These are phyloP conservation scores for Pharus latifolius DNA, from an alignment of 176 grass and related monocot species.

Conservation along the genomic window DNA sequence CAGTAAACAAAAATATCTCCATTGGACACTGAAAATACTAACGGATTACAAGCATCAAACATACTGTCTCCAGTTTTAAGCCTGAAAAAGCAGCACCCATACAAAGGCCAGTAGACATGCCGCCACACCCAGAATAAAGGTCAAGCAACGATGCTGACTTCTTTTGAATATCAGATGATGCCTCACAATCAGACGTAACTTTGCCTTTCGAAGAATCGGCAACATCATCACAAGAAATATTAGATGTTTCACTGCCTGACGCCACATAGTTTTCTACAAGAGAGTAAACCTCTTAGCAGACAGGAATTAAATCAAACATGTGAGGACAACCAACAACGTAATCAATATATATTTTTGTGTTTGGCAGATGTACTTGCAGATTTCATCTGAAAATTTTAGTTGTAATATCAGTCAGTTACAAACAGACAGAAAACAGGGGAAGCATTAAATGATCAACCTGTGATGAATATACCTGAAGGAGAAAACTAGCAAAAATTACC, in stretches of 20 bases:
- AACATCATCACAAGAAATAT: constrained; percentile 30
- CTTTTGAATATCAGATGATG: background rate
- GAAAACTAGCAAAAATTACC: constrained; percentile 20
- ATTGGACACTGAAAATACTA: background rate
- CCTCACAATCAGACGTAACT: background rate
- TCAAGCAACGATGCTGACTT: constrained; percentile 34
- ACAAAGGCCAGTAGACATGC: constrained; percentile 59
- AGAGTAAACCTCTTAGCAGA: background rate
- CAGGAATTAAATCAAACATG: background rate
- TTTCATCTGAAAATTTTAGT: background rate
- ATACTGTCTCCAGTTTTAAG: constrained; percentile 44
- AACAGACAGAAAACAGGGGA: background rate
- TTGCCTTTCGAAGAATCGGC: constrained; percentile 5
- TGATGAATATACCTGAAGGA: background rate
- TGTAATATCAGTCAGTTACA: background rate
- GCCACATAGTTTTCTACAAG: constrained; percentile 22
- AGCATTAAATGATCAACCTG: background rate
- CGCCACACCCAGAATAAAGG: constrained; percentile 69
- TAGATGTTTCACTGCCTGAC: constrained; percentile 18
- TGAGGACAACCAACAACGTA: background rate
- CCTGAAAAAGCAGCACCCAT: constrained; percentile 39
- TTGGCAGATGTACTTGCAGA: background rate
- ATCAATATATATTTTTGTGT: background rate
- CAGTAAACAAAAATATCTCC: background rate
- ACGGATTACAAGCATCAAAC: background rate